phyloP scores from a whole-genome alignment of 2,329 filamentous ascomycete species.

The Aphanocladium album region DNA sequence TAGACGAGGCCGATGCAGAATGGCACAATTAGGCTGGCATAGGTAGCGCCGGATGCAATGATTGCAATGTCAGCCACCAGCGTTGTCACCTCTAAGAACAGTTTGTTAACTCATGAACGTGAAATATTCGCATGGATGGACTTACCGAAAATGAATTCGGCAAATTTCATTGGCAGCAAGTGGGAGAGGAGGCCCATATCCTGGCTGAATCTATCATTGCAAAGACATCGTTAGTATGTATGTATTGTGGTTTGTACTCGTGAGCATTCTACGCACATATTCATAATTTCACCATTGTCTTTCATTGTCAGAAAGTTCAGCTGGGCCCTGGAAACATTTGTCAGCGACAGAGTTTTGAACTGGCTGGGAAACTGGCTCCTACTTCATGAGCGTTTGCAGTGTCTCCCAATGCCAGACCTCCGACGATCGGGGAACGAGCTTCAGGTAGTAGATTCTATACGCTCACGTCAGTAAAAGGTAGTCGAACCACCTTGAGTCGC shows the following conservation, averaged over 20 bases:
- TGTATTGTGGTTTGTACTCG: neutral
- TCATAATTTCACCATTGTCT: conserved; percentile 36
- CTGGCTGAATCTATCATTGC: conserved; percentile 24
- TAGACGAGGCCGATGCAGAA: conserved; percentile 18
- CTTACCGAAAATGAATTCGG: conserved; percentile 26
- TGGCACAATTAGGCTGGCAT: conserved; percentile 40
- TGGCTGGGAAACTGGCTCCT: conserved; percentile 16
- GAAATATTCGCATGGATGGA: neutral
- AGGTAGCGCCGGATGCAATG: conserved; percentile 35
- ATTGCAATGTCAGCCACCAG: conserved; percentile 17
- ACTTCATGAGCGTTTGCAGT: neutral
- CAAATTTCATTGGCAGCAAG: conserved; percentile 25
- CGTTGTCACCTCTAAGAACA: neutral
- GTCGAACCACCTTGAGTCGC: no score
- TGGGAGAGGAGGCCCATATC: conserved; percentile 30
- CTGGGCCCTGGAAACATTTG: conserved; percentile 28
- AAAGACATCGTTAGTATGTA: neutral
- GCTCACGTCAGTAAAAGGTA: neutral
- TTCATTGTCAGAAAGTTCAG: conserved; percentile 36
- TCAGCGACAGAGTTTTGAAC: neutral
- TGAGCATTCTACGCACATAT: conserved; percentile 23
- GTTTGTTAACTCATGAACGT: neutral
- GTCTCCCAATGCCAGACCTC: neutral
- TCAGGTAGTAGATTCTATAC: neutral
- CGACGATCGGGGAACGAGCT: neutral